These are phyloP conservation scores for Rhizopus sp. DNA, from an alignment of 371 early-diverging fungal genomes.

Conservation along the genomic window DNA sequence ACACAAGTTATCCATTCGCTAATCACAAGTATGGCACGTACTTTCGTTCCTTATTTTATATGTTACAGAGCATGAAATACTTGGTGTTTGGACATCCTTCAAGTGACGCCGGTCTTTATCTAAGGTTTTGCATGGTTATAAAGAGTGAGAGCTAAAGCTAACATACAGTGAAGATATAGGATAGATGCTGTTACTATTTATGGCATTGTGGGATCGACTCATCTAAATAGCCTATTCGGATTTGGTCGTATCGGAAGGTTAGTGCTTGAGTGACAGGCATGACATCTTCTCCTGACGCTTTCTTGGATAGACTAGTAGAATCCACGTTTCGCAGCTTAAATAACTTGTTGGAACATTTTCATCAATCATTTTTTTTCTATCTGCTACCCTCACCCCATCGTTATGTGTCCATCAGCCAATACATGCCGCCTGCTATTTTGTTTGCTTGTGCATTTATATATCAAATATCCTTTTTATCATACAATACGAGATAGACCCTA, in stretches of 20 bases:
- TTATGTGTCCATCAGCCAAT: conserved; percentile 89
- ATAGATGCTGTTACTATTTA: conserved; percentile 84
- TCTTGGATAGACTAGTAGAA: conserved; percentile 70
- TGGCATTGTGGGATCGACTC: conserved; percentile 49
- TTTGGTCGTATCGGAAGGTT: conserved; percentile 63
- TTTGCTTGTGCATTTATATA: conserved; percentile 68
- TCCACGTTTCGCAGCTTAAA: conserved; percentile 84
- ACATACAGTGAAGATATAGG: conserved; percentile 58
- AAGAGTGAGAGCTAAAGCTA: no score
- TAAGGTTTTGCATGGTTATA: conserved; percentile 39
- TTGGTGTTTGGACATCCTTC: conserved; percentile 74
- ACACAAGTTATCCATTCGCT: conserved; percentile 16
- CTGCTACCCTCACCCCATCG: conserved; percentile 72
- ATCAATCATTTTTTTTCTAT: conserved; percentile 96
- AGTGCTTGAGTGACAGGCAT: neutral
- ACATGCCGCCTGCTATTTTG: conserved; percentile 81
- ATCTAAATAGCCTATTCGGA: conserved; percentile 45
- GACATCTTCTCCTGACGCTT: neutral
- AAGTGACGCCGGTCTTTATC: conserved; percentile 74
- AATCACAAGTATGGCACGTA: conserved; percentile 30
- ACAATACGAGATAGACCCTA: conserved; percentile 16
- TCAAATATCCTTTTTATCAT: conserved; percentile 51
- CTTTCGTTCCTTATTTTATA: conserved; percentile 47
- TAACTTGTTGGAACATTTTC: conserved; percentile 93
- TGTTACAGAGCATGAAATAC: conserved; percentile 65